phyloP scores from a whole-genome alignment of 2,329 filamentous ascomycete genomes.

The Remersonia thermophila region DNA sequence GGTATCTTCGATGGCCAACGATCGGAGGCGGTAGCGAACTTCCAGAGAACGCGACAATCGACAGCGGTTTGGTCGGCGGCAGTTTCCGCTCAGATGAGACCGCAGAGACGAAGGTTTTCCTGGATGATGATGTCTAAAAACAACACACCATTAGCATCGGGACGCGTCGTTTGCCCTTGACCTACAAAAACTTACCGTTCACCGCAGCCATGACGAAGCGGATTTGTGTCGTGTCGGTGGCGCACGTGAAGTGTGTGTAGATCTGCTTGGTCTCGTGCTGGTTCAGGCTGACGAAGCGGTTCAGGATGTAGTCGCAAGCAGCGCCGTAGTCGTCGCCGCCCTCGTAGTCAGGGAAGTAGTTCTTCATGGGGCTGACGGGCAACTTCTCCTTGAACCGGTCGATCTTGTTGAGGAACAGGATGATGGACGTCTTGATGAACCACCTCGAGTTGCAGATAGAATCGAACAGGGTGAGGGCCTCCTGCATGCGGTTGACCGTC shows the following conservation, averaged over 20 bases:
- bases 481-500: slow-evolving; percentile 90
- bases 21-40: not conserved
- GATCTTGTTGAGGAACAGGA: slow-evolving; percentile 83
- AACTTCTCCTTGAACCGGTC: slow-evolving; percentile 83
- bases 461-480: slow-evolving; percentile 75
- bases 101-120: slow-evolving; percentile 93
- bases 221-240: slow-evolving; percentile 97
- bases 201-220: slow-evolving; percentile 99
- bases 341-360: slow-evolving; percentile 85
- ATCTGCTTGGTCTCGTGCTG: slow-evolving; percentile 99
- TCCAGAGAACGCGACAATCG: not conserved
- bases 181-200: slow-evolving; percentile 60
- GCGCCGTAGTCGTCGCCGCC: slow-evolving; percentile 90
- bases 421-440: slow-evolving; percentile 85
- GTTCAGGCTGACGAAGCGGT: slow-evolving; percentile 95
- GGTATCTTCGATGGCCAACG: slow-evolving; percentile 7
- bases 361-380: slow-evolving; percentile 69
- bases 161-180: not conserved
- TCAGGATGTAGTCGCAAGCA: slow-evolving; percentile 97
- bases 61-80: not conserved
- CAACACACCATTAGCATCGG: slow-evolving; percentile 29
- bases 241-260: slow-evolving; percentile 98
- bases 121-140: slow-evolving; percentile 96
- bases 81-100: slow-evolving; percentile 74
- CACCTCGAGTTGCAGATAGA: slow-evolving; percentile 80